Evolutionary conservation across 2,329 filamentous ascomycete genomes (phyloP), one percentile per base, ranked within the genome.

Genomic region (Trichoderma oligosporum): DNA sequence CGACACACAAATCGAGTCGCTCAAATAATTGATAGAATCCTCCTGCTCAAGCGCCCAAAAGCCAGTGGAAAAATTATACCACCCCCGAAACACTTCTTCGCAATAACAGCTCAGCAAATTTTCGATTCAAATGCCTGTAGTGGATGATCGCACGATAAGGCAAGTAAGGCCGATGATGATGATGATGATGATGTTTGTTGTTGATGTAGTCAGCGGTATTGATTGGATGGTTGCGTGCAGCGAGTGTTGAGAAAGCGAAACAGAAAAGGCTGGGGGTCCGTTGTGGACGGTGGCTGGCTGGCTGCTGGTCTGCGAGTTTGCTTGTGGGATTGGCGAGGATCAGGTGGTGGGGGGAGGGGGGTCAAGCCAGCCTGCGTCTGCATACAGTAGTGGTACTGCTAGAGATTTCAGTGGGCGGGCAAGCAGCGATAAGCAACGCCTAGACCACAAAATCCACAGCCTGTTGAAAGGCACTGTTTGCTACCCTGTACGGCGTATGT

Each of bases 251-350:
- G 49, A 56, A 46, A 49, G 25, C 41, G 54, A 60, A 60, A 60
- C 53, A 25, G 45, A 60, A 60, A n/a, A 60, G 57, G 57, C 57
- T 60, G 57, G 57, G 42, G 41, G 29, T 33, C 31, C 45, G 47
- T 57, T 51, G 56, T 29, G 39, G 46, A 29, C 33, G 48, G 58
- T 60, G 58, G 58, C 58, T 60, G 58, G 58, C n/a, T n/a, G n/a
- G n/a, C n/a, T 57, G 41, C 41, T n/a, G n/a, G 41, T 7, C 41
- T 12, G 22, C 11, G 41, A 20, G n/a, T 16, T 11, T 44, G 41
- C 41, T 39, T 55, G 51, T 38, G 14, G 49, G 49, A 33, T 33
- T 41, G 49, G 49, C 38, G 49, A 53, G 49, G 51, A 36, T 42
- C 48, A 42, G 41, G 51, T 54, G 38, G 51, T 35, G 38, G 41